Conservation (phyloP, 371 early-diverging fungal species). For the Mucor sp. region DNA sequence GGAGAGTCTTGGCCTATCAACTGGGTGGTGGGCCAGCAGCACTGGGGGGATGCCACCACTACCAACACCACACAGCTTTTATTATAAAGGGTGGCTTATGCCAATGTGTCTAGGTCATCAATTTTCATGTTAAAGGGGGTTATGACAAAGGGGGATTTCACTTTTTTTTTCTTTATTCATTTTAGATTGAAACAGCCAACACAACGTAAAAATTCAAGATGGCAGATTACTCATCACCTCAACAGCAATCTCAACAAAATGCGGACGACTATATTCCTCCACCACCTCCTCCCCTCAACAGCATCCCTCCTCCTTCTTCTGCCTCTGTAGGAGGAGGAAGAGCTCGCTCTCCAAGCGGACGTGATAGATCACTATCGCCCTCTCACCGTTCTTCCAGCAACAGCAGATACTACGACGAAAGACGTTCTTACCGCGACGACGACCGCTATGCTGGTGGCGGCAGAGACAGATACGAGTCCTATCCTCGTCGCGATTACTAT, state of each 20-base stretch:
- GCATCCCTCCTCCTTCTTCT: conserved; percentile 23
- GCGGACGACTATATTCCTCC: conserved; percentile 31
- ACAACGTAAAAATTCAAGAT: conserved; percentile 1
- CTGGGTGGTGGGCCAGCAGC: neutral
- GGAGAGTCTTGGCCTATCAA: neutral
- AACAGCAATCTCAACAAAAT: conserved; percentile 29
- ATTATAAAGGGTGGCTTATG: conserved; percentile 1
- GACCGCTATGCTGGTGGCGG: conserved; percentile 32
- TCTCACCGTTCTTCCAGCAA: conserved; percentile 42
- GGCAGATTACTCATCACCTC: conserved; percentile 19
- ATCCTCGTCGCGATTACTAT: conserved; percentile 32
- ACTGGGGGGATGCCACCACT: neutral
- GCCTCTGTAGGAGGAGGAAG: conserved; percentile 17
- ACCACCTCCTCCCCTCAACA: conserved; percentile 22
- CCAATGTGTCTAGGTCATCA: conserved; percentile 1
- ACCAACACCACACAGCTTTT: neutral
- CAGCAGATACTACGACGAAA: conserved; percentile 29
- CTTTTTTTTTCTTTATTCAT: neutral
- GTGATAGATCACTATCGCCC: conserved; percentile 57
- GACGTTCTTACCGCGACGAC: conserved; percentile 30
- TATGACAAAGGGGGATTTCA: neutral
- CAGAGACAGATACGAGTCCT: conserved; percentile 45
- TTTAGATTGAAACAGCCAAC: neutral
- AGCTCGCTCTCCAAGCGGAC: conserved; percentile 37
- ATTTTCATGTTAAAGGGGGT: neutral